These are phyloP conservation scores for Acacia acuminata DNA, from an alignment of 306 rosid genomes.

Conservation along the genomic window DNA sequence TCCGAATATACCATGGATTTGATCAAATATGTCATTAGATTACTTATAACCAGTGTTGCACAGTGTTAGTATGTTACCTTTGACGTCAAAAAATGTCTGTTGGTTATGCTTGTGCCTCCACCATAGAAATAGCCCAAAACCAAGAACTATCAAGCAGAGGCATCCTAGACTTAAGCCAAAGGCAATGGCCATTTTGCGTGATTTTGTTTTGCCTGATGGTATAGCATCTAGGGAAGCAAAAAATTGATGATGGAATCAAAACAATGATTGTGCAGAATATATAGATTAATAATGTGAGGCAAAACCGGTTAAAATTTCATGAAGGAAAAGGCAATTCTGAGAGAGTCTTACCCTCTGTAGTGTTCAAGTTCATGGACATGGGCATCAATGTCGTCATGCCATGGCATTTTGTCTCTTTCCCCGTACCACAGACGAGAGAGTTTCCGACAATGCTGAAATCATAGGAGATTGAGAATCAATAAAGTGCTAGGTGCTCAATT, in stretches of 20 bases:
- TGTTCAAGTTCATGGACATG: constrained; percentile 88
- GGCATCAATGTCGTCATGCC: constrained; percentile 74
- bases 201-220: constrained; percentile 54
- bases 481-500: constrained; percentile 18
- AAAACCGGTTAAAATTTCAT: background rate
- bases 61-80: constrained; percentile 30
- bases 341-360: constrained; percentile 53
- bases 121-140: constrained; percentile 66
- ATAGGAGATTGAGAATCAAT: background rate
- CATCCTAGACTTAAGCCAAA: constrained; percentile 86
- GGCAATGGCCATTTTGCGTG: constrained; percentile 75
- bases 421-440: constrained; percentile 78
- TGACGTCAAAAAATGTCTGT: constrained; percentile 48
- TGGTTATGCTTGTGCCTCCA: constrained; percentile 42
- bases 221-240: constrained; percentile 57
- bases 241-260: constrained; percentile 37
- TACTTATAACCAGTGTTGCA: background rate
- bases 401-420: constrained; percentile 78
- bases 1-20: background rate
- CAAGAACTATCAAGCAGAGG: constrained; percentile 73
- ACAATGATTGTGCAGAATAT: constrained; percentile 5
- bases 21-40: background rate
- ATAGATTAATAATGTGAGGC: constrained; percentile 5
- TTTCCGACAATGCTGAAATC: constrained; percentile 86
- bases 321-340: background rate